Evolutionary conservation across 768 basidiomycete genomes (phyloP), one percentile per base, ranked within the genome.

Genomic region (Boletus sp.): DNA sequence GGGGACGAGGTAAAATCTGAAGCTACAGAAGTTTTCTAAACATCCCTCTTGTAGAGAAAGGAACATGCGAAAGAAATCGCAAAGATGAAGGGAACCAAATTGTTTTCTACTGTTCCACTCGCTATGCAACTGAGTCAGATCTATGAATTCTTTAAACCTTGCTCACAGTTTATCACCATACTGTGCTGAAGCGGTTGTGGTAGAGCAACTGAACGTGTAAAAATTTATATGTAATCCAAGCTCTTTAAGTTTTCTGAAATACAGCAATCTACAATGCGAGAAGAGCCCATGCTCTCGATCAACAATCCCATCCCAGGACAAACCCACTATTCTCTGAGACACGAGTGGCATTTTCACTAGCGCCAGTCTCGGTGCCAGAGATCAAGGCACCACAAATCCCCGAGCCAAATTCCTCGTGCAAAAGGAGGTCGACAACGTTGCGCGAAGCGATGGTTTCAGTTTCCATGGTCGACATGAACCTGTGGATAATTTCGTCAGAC

Each of bases 391-490:
- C 82, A 66, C 91, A 94, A 35, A 93, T 78, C n/a, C 85, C 79
- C 1, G 82, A 74, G 34, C 79, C 73, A 68, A 88, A 93, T 62
- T 85, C 80, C 32, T 93, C 88, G 33, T 81, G 78, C 21, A 94
- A 73, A 19, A 93, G 76, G 25, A 90, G 73, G 62, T 93, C 91
- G 44, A 92, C 90, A 37, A 88, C 78, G 67, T 95, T 94, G 32
- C 92, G 83, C 1, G 90, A 83, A 0, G 90, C 79, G 32, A 96
- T 69, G 0, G 90, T 93, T 71, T 94, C 86, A 0, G 93, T 95
- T 70, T 98, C 95, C 95, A 98, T 97, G 7, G 92, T 93, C 14
- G 86, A 90, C 43, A 94, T 88, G 62, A 92, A 82, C 32, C 89
- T 90, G 55, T 10, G 17, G 17, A 25, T 5, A 45, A 27, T 27